Evolutionary conservation across 2,329 filamentous ascomycete genomes (phyloP).

Genomic region (Pestalotiopsis fici): DNA sequence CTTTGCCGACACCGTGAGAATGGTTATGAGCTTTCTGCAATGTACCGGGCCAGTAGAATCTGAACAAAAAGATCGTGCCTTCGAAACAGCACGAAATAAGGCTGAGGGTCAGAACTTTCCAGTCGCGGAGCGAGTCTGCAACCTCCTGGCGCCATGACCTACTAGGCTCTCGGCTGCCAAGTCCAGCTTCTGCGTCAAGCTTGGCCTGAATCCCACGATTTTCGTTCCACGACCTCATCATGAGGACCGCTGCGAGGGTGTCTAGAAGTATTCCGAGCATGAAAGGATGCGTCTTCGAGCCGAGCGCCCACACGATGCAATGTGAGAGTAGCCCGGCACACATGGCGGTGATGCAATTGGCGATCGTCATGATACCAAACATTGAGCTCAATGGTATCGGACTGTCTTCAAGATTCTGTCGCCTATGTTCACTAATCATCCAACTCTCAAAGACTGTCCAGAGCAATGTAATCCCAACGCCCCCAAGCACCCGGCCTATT

Average conservation of each 20-base stretch:
- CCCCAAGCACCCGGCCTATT: constrained; percentile 53
- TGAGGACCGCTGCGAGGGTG: constrained; percentile 25
- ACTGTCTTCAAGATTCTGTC: constrained; percentile 35
- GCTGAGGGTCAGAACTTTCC: constrained; percentile 30
- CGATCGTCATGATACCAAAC: constrained; percentile 50
- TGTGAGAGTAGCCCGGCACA: constrained; percentile 49
- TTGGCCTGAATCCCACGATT: constrained; percentile 16
- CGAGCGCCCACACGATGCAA: constrained; percentile 44
- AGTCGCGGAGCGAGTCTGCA: constrained; percentile 16
- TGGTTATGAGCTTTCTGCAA: constrained; percentile 28
- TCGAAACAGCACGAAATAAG: constrained; percentile 34
- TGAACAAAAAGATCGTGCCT: constrained; percentile 32
- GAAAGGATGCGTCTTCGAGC: constrained; percentile 52
- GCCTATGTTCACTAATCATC: constrained; percentile 59
- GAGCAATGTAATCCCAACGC: constrained; percentile 55
- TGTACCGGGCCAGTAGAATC: constrained; percentile 33
- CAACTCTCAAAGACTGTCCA: constrained; percentile 63
- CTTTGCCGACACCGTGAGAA: not conserved
- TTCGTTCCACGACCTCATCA: constrained; percentile 31
- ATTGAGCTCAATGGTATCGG: constrained; percentile 45
- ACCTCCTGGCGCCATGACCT: not conserved
- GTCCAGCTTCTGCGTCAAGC: not conserved
- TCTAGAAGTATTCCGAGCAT: constrained; percentile 40
- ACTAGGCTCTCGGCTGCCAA: not conserved
- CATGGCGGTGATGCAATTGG: constrained; percentile 55